phyloP scores from a whole-genome alignment of 1,284 basidiomycete genomes.

The Taiwanofungus camphoratus region DNA sequence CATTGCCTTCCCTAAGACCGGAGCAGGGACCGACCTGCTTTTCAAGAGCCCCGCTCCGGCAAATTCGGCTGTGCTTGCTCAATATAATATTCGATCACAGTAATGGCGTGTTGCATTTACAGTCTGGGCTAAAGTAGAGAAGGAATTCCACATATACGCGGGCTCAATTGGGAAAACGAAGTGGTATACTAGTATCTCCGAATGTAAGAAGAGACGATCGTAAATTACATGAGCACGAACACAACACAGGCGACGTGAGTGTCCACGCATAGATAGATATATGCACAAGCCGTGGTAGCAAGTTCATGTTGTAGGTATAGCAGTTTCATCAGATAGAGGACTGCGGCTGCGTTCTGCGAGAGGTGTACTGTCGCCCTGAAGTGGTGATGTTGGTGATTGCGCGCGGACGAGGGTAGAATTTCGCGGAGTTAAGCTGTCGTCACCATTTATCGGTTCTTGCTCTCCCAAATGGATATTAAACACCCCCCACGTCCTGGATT shows the following conservation, averaged over 20 bases:
- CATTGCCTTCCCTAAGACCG: conserved; percentile 93
- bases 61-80: conserved; percentile 46
- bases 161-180: neutral
- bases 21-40: conserved; percentile 78
- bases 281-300: neutral
- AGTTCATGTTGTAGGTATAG: conserved; percentile 12
- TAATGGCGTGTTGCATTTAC: neutral
- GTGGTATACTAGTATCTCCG: too few species aligned
- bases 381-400: conserved; percentile 21
- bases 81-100: conserved; percentile 52
- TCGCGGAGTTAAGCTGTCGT: conserved; percentile 50
- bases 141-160: neutral
- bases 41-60: conserved; percentile 82
- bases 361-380: conserved; percentile 8
- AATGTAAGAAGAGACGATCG: too few species aligned
- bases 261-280: neutral
- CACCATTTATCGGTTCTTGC: conserved; percentile 22
- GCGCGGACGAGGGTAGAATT: conserved; percentile 35
- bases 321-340: conserved; percentile 25
- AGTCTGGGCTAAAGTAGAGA: too few species aligned
- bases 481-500: conserved; percentile 29
- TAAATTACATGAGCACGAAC: too few species aligned
- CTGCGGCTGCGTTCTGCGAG: conserved; percentile 25
- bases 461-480: conserved; percentile 30
- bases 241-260: too few species aligned